phyloP scores from a whole-genome alignment of 768 basidiomycete genomes.

The Rhodosporidiobolus sp. region DNA sequence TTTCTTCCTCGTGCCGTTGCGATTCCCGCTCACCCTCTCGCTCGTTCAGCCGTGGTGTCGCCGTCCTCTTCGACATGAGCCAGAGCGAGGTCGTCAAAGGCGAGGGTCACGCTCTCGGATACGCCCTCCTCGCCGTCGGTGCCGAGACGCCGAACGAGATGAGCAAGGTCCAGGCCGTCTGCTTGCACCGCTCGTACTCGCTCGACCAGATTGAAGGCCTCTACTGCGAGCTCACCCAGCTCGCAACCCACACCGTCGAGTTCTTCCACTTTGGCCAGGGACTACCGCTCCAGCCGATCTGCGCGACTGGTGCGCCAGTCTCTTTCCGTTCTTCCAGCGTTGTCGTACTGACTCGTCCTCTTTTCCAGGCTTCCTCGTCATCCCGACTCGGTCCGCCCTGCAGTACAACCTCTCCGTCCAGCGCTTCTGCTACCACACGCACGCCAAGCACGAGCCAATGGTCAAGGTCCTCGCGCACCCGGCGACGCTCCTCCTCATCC shows the following conservation, averaged over 20 bases:
- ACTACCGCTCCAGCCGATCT: slow-evolving; percentile 3
- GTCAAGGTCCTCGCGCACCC: slow-evolving; percentile 11
- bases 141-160: slow-evolving; percentile 16
- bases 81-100: background rate
- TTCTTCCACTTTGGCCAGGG: slow-evolving; percentile 22
- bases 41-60: slow-evolving; percentile 12
- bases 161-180: slow-evolving; percentile 17
- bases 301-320: slow-evolving; percentile 4
- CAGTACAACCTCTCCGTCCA: slow-evolving; percentile 6
- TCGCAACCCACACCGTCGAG: slow-evolving; percentile 10
- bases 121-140: slow-evolving; percentile 15
- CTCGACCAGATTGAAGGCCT: slow-evolving; percentile 16
- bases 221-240: slow-evolving; percentile 23
- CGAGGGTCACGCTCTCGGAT: slow-evolving; percentile 20
- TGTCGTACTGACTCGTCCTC: no score
- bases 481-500: slow-evolving; percentile 4
- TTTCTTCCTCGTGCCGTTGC: background rate
- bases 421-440: slow-evolving; percentile 1
- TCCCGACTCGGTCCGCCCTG: background rate
- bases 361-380: slow-evolving; percentile 13
- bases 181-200: slow-evolving; percentile 20
- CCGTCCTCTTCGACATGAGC: slow-evolving; percentile 11
- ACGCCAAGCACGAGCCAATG: background rate
- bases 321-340: background rate
- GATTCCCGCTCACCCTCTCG: background rate